These are phyloP conservation scores for Myrica gale DNA, from an alignment of 306 rosid species.

Conservation along the genomic window DNA sequence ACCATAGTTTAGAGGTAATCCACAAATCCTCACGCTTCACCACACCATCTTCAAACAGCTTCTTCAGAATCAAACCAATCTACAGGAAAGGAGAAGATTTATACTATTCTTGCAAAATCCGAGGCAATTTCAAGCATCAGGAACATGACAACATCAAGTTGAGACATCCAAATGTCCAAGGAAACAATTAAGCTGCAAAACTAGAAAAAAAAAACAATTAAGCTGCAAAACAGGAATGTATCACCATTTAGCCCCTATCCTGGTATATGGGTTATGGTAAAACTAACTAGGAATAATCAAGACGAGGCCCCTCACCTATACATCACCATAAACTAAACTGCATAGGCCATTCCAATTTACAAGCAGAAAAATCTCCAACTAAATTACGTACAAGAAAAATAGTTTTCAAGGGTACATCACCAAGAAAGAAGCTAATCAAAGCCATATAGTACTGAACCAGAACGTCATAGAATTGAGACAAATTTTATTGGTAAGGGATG, in stretches of 20 bases:
- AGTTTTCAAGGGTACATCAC: too few relatives aligned
- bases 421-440: too few relatives aligned
- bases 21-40: slow-evolving; percentile 84
- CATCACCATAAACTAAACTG: not conserved
- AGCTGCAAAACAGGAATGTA: not conserved
- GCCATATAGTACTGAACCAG: too few relatives aligned
- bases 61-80: slow-evolving; percentile 68
- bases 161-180: not conserved
- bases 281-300: not conserved
- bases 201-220: not conserved
- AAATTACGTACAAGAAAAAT: too few relatives aligned
- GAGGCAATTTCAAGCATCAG: not conserved
- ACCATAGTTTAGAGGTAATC: slow-evolving; percentile 89
- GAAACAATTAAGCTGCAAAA: not conserved
- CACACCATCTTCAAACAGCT: slow-evolving; percentile 64
- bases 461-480: too few relatives aligned
- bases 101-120: not conserved
- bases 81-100: slow-evolving; percentile 10
- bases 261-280: not conserved
- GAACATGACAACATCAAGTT: not conserved
- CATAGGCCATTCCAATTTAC: not conserved
- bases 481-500: too few relatives aligned
- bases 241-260: not conserved
- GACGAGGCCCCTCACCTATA: not conserved
- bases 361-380: not conserved